phyloP scores from a whole-genome alignment of 2,329 filamentous ascomycete genomes.

The Penicillium sp. region DNA sequence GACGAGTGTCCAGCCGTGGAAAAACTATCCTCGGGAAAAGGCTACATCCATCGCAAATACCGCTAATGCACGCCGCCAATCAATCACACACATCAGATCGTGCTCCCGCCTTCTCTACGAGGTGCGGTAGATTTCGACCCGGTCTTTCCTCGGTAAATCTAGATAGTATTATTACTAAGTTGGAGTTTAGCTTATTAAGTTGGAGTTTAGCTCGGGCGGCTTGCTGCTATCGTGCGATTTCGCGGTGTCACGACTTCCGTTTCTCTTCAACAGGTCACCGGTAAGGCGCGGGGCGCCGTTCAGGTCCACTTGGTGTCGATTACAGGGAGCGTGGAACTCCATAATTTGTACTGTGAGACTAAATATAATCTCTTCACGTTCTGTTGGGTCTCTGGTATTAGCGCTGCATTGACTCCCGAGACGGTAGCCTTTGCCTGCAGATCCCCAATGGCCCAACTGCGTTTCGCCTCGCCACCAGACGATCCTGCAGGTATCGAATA shows the following conservation, averaged over 20 bases:
- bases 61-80: conserved; percentile 23
- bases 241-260: conserved; percentile 5
- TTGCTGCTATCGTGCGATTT: conserved; percentile 15
- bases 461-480: background rate
- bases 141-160: conserved; percentile 19
- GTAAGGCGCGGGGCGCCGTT: background rate
- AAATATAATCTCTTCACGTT: background rate
- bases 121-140: conserved; percentile 15
- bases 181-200: too few species aligned
- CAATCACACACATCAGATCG: conserved; percentile 28
- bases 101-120: conserved; percentile 4
- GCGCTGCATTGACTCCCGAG: background rate
- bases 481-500: background rate
- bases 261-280: conserved; percentile 6
- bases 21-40: background rate
- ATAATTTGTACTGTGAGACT: background rate
- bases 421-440: background rate
- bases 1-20: too few species aligned
- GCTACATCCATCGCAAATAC: conserved; percentile 9
- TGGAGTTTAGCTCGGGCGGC: background rate
- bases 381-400: background rate
- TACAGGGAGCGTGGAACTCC: background rate
- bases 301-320: background rate
- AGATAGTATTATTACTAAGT: background rate
- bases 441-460: background rate